Evolutionary conservation across 306 rosid species (phyloP).

Genomic region (Oxytropis ochrocephala): DNA sequence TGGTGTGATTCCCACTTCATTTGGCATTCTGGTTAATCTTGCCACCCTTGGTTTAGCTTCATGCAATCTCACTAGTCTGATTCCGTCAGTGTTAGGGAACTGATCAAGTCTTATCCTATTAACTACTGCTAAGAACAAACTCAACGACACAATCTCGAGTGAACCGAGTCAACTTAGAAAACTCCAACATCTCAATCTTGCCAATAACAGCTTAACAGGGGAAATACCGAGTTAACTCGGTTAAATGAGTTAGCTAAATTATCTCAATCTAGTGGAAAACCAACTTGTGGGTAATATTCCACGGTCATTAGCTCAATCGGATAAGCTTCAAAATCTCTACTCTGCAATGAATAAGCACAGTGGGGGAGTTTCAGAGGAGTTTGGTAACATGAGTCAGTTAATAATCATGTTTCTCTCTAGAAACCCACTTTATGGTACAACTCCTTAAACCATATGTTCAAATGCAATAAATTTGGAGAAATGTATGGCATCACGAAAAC

Average conservation of each 20-base stretch:
- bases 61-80: constrained; percentile 53
- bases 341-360: constrained; percentile 52
- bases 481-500: constrained; percentile 32
- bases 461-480: constrained; percentile 59
- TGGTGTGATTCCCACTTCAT: constrained; percentile 55
- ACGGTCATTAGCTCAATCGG: constrained; percentile 39
- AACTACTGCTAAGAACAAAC: constrained; percentile 41
- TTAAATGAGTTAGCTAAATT: constrained; percentile 38
- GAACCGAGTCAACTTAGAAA: constrained; percentile 48
- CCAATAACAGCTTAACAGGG: constrained; percentile 58
- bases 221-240: constrained; percentile 76
- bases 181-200: constrained; percentile 53
- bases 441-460: constrained; percentile 60
- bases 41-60: constrained; percentile 60
- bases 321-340: constrained; percentile 64
- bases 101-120: constrained; percentile 52
- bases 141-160: constrained; percentile 57
- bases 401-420: constrained; percentile 41
- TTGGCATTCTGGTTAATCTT: constrained; percentile 45
- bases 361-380: constrained; percentile 57
- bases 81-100: constrained; percentile 65
- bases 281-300: constrained; percentile 60
- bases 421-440: constrained; percentile 47
- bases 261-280: constrained; percentile 60
- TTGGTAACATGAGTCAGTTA: constrained; percentile 48